Evolutionary conservation across 148 eudicot genomes (phyloP), one percentile per base, ranked within the genome.

Genomic region (Limonium bicolor): DNA sequence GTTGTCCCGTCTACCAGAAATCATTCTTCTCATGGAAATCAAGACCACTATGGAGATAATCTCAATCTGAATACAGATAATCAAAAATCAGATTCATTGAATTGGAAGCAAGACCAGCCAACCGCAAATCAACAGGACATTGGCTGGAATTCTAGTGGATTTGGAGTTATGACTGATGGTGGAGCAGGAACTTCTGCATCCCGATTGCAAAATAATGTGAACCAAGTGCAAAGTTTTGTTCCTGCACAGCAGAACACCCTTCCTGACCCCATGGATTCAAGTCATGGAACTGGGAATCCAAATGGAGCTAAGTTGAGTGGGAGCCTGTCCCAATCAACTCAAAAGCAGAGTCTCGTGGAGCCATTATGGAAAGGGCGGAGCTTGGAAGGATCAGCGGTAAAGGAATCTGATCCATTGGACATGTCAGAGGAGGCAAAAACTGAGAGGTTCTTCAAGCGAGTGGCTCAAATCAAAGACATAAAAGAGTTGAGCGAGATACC

Each of bases 401-500:
- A 57, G 63, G 95, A 90, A 61, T 51, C 68, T 0, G 87, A 84
- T 48, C 97, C 82, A 13, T 60, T 90, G 42, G 97, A 90, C 73
- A 90, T 90, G 97, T 90, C 97, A 0, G 97, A 90, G 69, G 97
- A 90, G 63, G 97, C 97, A 11, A 90, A 84, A 64, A 76, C 93
- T 4, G 87, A 84, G 41, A 72, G 97, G 49, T 90, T 87, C 87
- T 90, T 84, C 62, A 51, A 66, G 33, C 77, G 97, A 29, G 95
- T 80, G 35, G 87, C 97, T 34, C 95, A 90, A 64, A 90, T 90
- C 32, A 90, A 90, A 54, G 93, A 90, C 58, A 84, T 84, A 18
- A 77, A 94, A 27, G 97, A 90, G 58, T 72, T 90, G 27, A 84
- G 95, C 53, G 74, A 90, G 55, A 80, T 90, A 22, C 97, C 97